Base-by-base conservation (phyloP, 345 rosid species). In the Boechera stricta region DNA sequence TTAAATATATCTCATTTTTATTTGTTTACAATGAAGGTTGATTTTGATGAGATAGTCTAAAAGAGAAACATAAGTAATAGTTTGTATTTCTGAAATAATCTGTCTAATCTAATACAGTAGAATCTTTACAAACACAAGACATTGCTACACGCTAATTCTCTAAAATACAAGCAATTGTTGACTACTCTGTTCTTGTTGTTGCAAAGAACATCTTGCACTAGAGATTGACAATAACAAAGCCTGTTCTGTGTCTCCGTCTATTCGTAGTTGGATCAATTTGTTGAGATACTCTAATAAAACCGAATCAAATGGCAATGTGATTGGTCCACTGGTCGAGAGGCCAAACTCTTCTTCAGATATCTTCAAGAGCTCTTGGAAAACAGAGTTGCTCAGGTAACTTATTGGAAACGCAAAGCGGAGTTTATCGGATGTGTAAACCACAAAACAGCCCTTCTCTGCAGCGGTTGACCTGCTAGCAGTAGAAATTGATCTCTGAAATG, bases 271-370 rank as follows among this genome's bases (percentile, higher is more conserved):
- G 10, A 49, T 7, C 26, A 49, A 49, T 0, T 7, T 49, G 10
- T 16, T 7, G 53, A 49, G 53, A 49, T 49, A 49, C 5, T 49
- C 10, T 26, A 49, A 49, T 26, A 49, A 16, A 49, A 49, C 53
- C 1, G 53, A 49, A 49, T 49, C 53, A 4, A 49, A 49, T 18
- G 53, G 53, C 26, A 54, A 24, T 0, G 53, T 48, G 53, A 48
- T 48, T 48, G 53, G 53, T 48, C 53, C 53, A 6, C 10, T 4
- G 10, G 15, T 26, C 0, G 57, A 13, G 32, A 81, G 64, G 11
- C 83, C 79, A 26, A 76, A 77, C 38, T 79, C 85, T 71, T 84
- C 82, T 68, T 77, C 85, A 2, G 83, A 71, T 52, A 79, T 79
- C 32, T 32, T 77, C 57, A 79, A 68, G 52, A 84, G 76, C 36